Conservation (phyloP, 306 rosid species). For the Cicer pinnatifidum region DNA sequence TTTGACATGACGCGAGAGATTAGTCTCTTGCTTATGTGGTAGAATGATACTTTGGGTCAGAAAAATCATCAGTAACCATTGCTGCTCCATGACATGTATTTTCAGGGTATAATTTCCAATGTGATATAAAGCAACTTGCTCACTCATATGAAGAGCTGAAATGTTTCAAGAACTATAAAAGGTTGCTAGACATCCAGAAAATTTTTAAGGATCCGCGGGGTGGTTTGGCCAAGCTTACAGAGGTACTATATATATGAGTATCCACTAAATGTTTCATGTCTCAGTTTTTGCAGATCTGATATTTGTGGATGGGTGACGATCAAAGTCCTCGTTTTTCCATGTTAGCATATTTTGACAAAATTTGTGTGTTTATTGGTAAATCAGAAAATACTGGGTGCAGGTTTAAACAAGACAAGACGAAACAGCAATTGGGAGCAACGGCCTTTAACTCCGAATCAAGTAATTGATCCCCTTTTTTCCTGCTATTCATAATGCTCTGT, state of each 20-base stretch:
- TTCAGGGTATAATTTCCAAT: slow-evolving; percentile 90
- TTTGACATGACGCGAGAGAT: background rate
- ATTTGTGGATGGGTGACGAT: slow-evolving; percentile 3
- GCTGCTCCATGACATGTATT: slow-evolving; percentile 46
- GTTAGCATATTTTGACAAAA: slow-evolving; percentile 40
- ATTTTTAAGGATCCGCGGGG: slow-evolving; percentile 76
- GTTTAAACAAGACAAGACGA: slow-evolving; percentile 89
- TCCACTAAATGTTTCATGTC: slow-evolving; percentile 17
- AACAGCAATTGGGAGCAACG: slow-evolving; percentile 97
- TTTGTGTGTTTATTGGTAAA: slow-evolving; percentile 37
- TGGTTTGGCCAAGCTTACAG: slow-evolving; percentile 85
- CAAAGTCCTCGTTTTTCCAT: slow-evolving; percentile 27
- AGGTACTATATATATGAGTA: slow-evolving; percentile 55
- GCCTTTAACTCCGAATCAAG: slow-evolving; percentile 84
- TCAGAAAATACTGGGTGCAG: slow-evolving; percentile 90
- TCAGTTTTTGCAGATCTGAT: slow-evolving; percentile 18
- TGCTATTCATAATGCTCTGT: slow-evolving; percentile 11
- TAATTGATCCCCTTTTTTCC: slow-evolving; percentile 41
- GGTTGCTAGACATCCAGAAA: slow-evolving; percentile 83
- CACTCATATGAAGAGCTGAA: slow-evolving; percentile 69
- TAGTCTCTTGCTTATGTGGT: background rate
- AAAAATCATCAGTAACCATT: slow-evolving; percentile 28
- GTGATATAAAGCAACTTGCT: slow-evolving; percentile 87
- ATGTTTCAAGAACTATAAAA: slow-evolving; percentile 84
- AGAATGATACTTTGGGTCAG: background rate